A percentile compares a stretch with the other conserved stretches of the same genome.
Conservation (phyloP, 306 rosid genomes). For the Quercus ilex region DNA sequence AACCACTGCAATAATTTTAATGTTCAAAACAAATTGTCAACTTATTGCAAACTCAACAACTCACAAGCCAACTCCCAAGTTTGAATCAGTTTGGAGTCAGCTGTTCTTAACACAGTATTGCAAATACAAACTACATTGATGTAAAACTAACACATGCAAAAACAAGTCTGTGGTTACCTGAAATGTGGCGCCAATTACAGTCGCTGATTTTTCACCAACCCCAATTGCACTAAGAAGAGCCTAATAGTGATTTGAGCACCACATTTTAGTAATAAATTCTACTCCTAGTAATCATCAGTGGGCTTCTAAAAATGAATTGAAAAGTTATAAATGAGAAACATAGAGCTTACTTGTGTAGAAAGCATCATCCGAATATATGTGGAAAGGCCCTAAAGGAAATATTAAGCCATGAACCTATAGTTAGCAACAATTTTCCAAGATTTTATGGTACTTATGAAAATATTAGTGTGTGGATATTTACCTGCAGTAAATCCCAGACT, state of each 20-base stretch:
- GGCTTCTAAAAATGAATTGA: not conserved
- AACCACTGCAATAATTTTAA: constrained; percentile 79
- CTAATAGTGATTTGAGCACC: constrained; percentile 34
- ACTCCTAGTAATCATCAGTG: not conserved
- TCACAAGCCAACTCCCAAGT: constrained; percentile 22
- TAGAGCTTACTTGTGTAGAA: constrained; percentile 78
- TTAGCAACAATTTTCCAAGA: not conserved
- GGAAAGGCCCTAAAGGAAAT: constrained; percentile 67
- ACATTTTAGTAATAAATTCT: not conserved
- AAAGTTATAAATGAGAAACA: not conserved
- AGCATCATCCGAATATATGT: constrained; percentile 96
- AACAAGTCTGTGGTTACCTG: constrained; percentile 48
- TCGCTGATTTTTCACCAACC: constrained; percentile 96
- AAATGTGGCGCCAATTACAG: constrained; percentile 95
- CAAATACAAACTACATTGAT: not conserved
- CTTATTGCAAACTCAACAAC: constrained; percentile 23
- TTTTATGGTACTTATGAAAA: not conserved
- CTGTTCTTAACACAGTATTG: not conserved
- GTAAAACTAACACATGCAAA: not conserved
- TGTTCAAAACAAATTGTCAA: constrained; percentile 18
- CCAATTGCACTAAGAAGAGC: constrained; percentile 95
- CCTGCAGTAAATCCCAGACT: constrained; percentile 95
- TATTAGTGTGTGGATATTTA: constrained; percentile 10
- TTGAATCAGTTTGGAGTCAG: constrained; percentile 4
- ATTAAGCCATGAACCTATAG: not conserved